Base-by-base conservation (phyloP, 768 basidiomycete species). In the Fomitopsis pulvina region DNA sequence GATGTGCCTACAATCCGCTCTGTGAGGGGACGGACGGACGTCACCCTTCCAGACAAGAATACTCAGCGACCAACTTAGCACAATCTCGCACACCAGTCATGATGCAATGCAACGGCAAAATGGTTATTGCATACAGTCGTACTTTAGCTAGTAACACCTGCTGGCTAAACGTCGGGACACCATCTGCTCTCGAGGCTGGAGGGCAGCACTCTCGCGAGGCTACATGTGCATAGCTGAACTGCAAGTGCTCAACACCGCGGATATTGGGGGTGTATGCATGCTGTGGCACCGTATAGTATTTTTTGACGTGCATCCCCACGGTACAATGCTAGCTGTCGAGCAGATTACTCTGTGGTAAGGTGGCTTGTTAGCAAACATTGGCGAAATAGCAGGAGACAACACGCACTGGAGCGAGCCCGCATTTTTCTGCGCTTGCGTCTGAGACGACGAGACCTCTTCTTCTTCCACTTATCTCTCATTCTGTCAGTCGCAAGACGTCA, bases 391-490 rank as follows among this genome's bases (percentile, higher is more conserved):
- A 52, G 22, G 22, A 45, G 37, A 45, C 1, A 42, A 47, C 38
- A 85, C 89, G 58, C 60, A 92, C 89, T 92, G 78, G 89, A 92
- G 72, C 89, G 89, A 56, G 89, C 89, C 69, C 89, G 82, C 89
- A 92, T 92, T 80, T 92, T 92, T 86, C 89, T 85, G 78, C 89
- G 87, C 66, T 92, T 92, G 71, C 89, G 86, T 67, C 90, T 79
- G 75, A 92, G 90, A 67, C 90, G 87, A 68, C 89, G 83, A 57
- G 89, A 89, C 67, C 89, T 80, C 79, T 92, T 92, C 75, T 92
- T 92, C 83, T 91, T 91, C 89, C 89, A 92, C 84, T 92, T 92
- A 72, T 91, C 89, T 87, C 89, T 89, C 89, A 91, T 92, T 57
- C 80, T 85, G n/a, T 16, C 10, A 18, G 28, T 0, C 11, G 45